Evolutionary conservation across 2,329 filamentous ascomycete genomes (phyloP), one percentile per base, ranked within the genome.

Genomic region (Colletotrichum truncatum): DNA sequence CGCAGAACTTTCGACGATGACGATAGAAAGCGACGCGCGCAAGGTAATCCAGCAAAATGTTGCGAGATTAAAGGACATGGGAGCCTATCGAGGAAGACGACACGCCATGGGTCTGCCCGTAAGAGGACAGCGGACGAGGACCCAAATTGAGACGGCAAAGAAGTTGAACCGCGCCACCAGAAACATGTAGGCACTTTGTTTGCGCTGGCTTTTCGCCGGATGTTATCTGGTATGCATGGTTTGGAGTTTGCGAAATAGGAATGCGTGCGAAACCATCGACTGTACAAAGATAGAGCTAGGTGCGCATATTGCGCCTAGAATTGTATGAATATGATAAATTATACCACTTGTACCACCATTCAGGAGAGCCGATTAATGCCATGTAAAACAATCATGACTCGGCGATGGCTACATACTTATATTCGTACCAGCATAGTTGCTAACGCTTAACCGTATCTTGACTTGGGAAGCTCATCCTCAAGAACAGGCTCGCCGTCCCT

Each of bases 61-160:
- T 71, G 85, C 85, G 75, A 85, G 95, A 65, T 74, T 99, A 77
- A 93, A 92, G 76, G 94, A 98, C 73, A 98, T 97, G 83, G 94
- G 94, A 52, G 90, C 91, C 4, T 97, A 97, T 76, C 85, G 96
- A 56, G 96, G 96, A 69, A 90, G 92, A 77, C 85, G 96, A 70
- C 96, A 99, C 83, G 95, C 95, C 62, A 94, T 98, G 91, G 89
- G 91, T 66, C 80, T 98, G 81, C 96, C 96, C 4, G 95, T 96
- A 57, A 87, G 96, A 71, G 96, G 96, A 71, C 96, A 99, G 81
- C 88, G 86, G 72, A 98, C 96, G 65, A 90, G 93, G 76, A 93
- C 84, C 75, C 95, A 91, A 78, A 90, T 85, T 69, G 75, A 80
- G 68, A 89, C 83, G 25, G 83, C 88, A 48, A 86, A 82, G 76